These are phyloP conservation scores for Lactarius hatsudake DNA, from an alignment of 768 basidiomycete genomes.

Conservation along the genomic window DNA sequence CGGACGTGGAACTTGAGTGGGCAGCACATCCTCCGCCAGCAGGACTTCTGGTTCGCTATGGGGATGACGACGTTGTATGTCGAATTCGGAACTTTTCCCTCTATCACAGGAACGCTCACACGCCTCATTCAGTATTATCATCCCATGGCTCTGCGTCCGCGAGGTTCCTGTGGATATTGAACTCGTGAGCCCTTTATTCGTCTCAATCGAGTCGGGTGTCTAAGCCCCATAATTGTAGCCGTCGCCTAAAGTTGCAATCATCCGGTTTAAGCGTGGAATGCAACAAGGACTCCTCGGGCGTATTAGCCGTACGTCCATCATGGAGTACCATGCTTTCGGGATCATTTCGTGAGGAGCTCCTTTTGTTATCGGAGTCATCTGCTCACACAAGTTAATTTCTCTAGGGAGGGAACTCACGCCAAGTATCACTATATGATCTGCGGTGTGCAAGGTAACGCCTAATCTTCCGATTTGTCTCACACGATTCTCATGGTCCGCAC, in stretches of 20 bases:
- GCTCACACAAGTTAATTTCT: constrained; percentile 6
- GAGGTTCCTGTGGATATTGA: constrained; percentile 43
- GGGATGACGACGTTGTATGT: constrained; percentile 43
- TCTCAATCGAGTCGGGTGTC: not conserved
- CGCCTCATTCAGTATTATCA: constrained; percentile 34
- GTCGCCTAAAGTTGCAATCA: constrained; percentile 42
- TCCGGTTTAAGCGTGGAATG: constrained; percentile 46
- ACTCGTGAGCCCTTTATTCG: constrained; percentile 35
- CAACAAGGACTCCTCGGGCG: constrained; percentile 46
- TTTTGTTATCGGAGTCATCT: not conserved
- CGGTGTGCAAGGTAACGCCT: constrained; percentile 38
- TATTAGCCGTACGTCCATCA: constrained; percentile 40
- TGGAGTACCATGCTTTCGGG: constrained; percentile 49
- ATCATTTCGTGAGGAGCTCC: constrained; percentile 36
- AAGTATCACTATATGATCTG: constrained; percentile 46
- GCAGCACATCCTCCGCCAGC: constrained; percentile 36
- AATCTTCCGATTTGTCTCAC: not conserved
- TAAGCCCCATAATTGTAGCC: constrained; percentile 32
- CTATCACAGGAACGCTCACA: constrained; percentile 30
- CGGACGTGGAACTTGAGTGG: constrained; percentile 37
- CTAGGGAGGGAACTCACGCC: constrained; percentile 40
- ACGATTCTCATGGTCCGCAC: not conserved
- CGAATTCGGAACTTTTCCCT: not conserved
- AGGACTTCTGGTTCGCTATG: constrained; percentile 44
- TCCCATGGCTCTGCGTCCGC: constrained; percentile 43